These are phyloP conservation scores for Scortechinia acanthostroma DNA, from an alignment of 2,329 filamentous ascomycete genomes.

Conservation along the genomic window DNA sequence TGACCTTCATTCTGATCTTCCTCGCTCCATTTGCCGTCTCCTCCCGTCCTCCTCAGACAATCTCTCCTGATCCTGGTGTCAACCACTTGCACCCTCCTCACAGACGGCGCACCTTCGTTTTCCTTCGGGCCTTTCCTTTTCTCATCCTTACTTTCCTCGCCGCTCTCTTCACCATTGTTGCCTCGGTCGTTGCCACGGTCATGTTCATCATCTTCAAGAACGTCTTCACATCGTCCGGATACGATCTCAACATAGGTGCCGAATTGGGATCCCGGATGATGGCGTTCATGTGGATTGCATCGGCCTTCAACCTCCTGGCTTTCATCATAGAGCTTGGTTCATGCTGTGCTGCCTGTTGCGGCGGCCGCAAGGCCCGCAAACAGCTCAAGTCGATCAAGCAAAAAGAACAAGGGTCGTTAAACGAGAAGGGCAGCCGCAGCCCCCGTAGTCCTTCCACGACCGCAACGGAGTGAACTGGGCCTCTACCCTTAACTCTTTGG, in stretches of 20 bases:
- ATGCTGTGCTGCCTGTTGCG: conserved; percentile 41
- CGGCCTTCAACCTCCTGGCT: conserved; percentile 57
- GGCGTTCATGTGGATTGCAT: conserved; percentile 82
- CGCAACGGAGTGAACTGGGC: too few relatives aligned
- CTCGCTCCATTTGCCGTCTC: conserved; percentile 45
- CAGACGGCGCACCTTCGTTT: conserved; percentile 18
- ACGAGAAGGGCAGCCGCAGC: too few relatives aligned
- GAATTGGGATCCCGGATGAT: conserved; percentile 70
- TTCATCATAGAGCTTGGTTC: conserved; percentile 70
- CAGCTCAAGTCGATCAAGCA: too few relatives aligned
- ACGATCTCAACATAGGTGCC: conserved; percentile 70
- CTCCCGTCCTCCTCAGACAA: conserved; percentile 31
- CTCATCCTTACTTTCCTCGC: conserved; percentile 61
- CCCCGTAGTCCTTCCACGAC: too few relatives aligned
- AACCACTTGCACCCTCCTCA: conserved; percentile 18
- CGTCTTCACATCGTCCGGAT: conserved; percentile 58
- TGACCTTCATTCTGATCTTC: conserved; percentile 70
- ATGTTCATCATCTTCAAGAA: conserved; percentile 78
- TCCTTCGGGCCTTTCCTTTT: conserved; percentile 51
- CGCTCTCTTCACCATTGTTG: conserved; percentile 61
- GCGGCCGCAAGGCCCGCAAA: not conserved
- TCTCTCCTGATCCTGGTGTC: conserved; percentile 12
- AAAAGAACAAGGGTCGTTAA: too few relatives aligned
- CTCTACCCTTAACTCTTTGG: too few relatives aligned
- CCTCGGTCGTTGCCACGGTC: conserved; percentile 69